phyloP scores from a whole-genome alignment of 1,284 basidiomycete genomes.

The Cystobasidium sp. region DNA sequence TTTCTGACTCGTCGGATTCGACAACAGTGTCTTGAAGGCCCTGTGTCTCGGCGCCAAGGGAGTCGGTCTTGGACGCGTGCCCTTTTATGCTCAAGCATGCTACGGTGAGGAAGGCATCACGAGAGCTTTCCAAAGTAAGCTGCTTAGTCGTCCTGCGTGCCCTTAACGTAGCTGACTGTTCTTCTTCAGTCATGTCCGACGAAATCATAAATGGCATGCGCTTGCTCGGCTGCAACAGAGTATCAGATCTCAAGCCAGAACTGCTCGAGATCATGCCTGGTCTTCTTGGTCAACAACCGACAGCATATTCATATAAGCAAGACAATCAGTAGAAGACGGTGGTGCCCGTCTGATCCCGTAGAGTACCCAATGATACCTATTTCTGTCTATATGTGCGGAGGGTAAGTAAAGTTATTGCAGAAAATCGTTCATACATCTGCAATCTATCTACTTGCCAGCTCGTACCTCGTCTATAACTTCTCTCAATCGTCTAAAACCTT shows the following conservation, averaged over 20 bases:
- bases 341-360: not conserved
- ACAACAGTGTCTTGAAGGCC: constrained; percentile 74
- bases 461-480: constrained; percentile 62
- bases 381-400: too few species aligned
- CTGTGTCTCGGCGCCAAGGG: constrained; percentile 86
- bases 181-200: constrained; percentile 32
- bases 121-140: constrained; percentile 28
- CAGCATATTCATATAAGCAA: constrained; percentile 16
- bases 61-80: constrained; percentile 72
- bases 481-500: constrained; percentile 72
- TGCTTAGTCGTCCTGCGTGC: not conserved
- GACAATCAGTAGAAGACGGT: constrained; percentile 14
- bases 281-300: constrained; percentile 23
- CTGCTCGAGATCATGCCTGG: constrained; percentile 29
- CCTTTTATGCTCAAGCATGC: constrained; percentile 40
- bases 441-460: constrained; percentile 21
- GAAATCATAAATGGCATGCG: constrained; percentile 34
- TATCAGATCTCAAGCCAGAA: constrained; percentile 34
- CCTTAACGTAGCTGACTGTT: not conserved
- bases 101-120: constrained; percentile 36
- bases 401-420: too few species aligned
- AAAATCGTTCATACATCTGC: not conserved
- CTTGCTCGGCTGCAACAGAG: constrained; percentile 23
- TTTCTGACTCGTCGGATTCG: not conserved
- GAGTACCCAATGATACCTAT: not conserved